Evolutionary conservation across 2,329 filamentous ascomycete genomes (phyloP).

Genomic region (Monosporascus sp.): DNA sequence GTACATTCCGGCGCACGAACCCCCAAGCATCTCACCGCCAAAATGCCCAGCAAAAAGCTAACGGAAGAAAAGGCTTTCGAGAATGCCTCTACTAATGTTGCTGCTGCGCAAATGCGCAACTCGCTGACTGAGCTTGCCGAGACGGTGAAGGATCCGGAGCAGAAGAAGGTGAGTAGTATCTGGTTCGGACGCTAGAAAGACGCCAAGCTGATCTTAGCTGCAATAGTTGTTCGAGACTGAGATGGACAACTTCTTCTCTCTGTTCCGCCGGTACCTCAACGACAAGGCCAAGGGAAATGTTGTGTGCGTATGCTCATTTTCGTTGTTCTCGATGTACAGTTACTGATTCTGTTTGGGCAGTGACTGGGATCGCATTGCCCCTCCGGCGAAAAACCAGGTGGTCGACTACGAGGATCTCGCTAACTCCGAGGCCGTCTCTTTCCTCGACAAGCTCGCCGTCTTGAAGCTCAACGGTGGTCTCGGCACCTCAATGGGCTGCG

Average conservation of each 20-base stretch:
- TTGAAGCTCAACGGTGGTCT: conserved; percentile 99
- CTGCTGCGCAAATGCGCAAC: conserved; percentile 99
- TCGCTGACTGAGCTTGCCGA: conserved; percentile 87
- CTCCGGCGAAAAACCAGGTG: conserved; percentile 88
- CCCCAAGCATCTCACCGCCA: neutral
- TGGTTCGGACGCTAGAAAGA: neutral
- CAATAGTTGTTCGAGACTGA: conserved; percentile 88
- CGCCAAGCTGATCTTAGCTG: conserved; percentile 8
- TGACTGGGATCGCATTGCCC: conserved; percentile 94
- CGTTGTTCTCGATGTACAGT: conserved; percentile 1
- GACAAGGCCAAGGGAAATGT: conserved; percentile 98
- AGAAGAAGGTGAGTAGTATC: conserved; percentile 66
- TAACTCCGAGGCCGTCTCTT: conserved; percentile 85
- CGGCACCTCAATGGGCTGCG: conserved; percentile 98
- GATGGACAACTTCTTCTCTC: conserved; percentile 99
- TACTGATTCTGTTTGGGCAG: conserved; percentile 37
- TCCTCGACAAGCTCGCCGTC: conserved; percentile 95
- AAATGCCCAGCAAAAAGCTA: conserved; percentile 19
- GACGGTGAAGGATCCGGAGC: conserved; percentile 73
- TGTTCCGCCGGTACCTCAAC: conserved; percentile 97
- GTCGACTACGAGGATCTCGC: conserved; percentile 89
- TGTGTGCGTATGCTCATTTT: conserved; percentile 49
- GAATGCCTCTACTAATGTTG: conserved; percentile 97
- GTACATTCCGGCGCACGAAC: neutral
- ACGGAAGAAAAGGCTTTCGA: conserved; percentile 77